Evolutionary conservation across 768 basidiomycete species (phyloP), one percentile per base, ranked within the genome.

Genomic region (Gloeopeniophorella convolvens): DNA sequence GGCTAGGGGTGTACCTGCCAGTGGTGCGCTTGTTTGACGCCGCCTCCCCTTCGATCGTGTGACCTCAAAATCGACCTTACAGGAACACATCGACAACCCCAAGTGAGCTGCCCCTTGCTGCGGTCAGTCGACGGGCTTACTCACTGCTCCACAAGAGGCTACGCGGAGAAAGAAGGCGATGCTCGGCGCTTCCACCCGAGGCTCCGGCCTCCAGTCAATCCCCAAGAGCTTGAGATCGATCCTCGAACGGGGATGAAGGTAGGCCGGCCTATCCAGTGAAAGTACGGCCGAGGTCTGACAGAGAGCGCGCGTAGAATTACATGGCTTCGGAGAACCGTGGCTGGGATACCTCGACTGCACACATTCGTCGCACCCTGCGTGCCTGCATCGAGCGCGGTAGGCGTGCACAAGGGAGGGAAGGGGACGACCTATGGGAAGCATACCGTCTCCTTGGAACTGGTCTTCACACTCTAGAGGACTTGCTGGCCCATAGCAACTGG

Each of bases 1-100:
- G 83, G 42, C 73, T 89, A 15, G 84, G 84, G 2, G 82, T 83
- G n/a, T 88, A 88, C 64, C 73, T 86, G 2, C 84, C 84, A 3
- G 78, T 80, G 9, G 80, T 77, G 62, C 56, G 74, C 35, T 68
- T 40, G 12, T 39, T 8, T 24, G 13, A 11, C 11, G 31, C 50
- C 3, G n/a, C 24, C 12, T 44, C 45, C 30, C 5, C n/a, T 27
- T 15, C 31, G 9, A 30, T 27, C n/a, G n/a, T 24, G 13, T 47
- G 9, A 36, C 56, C 30, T 46, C 43, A 49, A 32, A 32, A 13
- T 37, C 21, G 8, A 18, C n/a, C 27, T 20, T 24, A 27, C 55
- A 76, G 73, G 81, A 86, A 69, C 86, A 87, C 59, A 86, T 87
- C 56, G 85, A 89, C 61, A 88, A 88, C 57, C 86, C 86, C 1